Percentiles rank a stretch among this genome's conserved stretches.
phyloP scores from a whole-genome alignment of 2,329 filamentous ascomycete species.

The Calonectria crousiana region DNA sequence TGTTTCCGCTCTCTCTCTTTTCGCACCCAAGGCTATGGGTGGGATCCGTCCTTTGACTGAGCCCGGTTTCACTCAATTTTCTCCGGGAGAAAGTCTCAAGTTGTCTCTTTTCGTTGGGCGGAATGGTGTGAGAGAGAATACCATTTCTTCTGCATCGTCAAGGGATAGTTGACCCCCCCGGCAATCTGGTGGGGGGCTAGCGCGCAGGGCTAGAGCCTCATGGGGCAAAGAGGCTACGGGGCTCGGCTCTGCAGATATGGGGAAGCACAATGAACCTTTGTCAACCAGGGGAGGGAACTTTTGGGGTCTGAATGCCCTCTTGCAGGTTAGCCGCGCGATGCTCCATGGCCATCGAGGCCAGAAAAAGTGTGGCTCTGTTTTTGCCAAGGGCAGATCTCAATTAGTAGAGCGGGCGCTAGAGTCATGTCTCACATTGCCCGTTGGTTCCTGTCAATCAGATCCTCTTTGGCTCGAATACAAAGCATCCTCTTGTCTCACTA shows the following conservation, averaged over 20 bases:
- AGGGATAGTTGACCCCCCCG: not conserved
- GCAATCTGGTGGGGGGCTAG: not conserved
- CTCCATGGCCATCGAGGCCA: slow-evolving; percentile 12
- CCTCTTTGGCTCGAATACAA: slow-evolving; percentile 11
- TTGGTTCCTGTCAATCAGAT: slow-evolving; percentile 17
- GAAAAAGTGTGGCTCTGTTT: slow-evolving; percentile 21
- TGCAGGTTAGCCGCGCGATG: not conserved
- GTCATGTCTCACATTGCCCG: slow-evolving; percentile 31
- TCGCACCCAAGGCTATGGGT: not conserved
- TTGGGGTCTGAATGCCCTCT: not conserved
- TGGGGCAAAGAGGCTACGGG: not conserved
- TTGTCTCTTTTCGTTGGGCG: not conserved
- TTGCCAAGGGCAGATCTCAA: slow-evolving; percentile 40
- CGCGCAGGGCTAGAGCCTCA: not conserved
- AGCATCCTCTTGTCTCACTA: slow-evolving; percentile 2
- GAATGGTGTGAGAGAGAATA: slow-evolving; percentile 4
- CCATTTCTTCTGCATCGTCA: slow-evolving; percentile 8
- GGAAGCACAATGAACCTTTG: slow-evolving; percentile 2
- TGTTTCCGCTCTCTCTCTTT: not conserved
- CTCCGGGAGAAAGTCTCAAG: not conserved
- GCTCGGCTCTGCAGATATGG: slow-evolving; percentile 4
- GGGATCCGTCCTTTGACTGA: not conserved
- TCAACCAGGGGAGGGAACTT: not conserved
- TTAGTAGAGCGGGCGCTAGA: slow-evolving; percentile 30
- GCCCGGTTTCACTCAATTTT: not conserved